Evolutionary conservation across 2,329 filamentous ascomycete genomes (phyloP), one percentile per base, ranked within the genome.

Genomic region (Phaeomoniella chlamydospora): DNA sequence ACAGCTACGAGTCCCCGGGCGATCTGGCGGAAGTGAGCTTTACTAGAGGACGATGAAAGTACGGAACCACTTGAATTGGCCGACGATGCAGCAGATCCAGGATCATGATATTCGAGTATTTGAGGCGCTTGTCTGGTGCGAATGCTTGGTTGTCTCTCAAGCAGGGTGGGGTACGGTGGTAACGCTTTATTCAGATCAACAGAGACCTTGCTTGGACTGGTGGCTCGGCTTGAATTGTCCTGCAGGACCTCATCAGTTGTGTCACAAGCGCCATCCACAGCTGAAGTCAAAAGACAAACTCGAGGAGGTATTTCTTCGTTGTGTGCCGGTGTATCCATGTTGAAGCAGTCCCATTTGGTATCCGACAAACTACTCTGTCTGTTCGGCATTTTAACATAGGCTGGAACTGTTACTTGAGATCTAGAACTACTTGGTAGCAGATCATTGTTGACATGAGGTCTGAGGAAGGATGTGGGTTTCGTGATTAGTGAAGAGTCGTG

Each of bases 161-260:
- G 13, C 12, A 34, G 6, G 9, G 17, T 15, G 9, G 32, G 32
- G 10, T 18, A 9, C n/a, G 32, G 32, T 17, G 32, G 32, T 12
- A 34, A 17, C 16, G 16, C 10, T 18, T 34, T 34, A 18, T 34
- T 34, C 9, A 34, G 16, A 34, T 34, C 16, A 18, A 34, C 9
- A 6, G 15, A 9, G n/a, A 10, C 13, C 13, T 34, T 34, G 4
- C 32, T 18, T 26, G 22, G 22, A 26, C 22, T 26, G 22, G 6
- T 26, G 22, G n/a, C 9, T n/a, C n/a, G 22, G 5, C 18, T 18
- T 12, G 16, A 18, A 18, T 5, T 16, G 14, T 16, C 32, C 9
- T 18, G 32, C n/a, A 17, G 5, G 9, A 6, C n/a, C 9, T 32
- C 30, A 14, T 17, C n/a, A 17, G 9, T 9, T 9, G 22, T 26